Base-by-base conservation (phyloP, 1,284 basidiomycete species). In the Anthracocystis walkeri region DNA sequence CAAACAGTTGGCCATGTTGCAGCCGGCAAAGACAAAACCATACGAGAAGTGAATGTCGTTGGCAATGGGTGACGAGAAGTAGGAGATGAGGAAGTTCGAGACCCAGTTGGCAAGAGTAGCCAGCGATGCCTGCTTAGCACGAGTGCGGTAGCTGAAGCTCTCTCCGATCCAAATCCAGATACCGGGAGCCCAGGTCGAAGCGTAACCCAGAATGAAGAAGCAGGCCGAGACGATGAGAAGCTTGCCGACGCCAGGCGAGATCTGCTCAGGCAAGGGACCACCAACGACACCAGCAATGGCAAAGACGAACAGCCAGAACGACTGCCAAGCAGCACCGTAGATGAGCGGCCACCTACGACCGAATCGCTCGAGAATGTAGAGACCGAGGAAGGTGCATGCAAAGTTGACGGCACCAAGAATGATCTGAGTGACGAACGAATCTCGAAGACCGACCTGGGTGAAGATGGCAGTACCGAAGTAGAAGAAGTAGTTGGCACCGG, bases 161-260 rank as follows among this genome's bases (percentile, higher is more conserved):
- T 93, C 92, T 3, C 81, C 79, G 56, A 84, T 73, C 60, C 81
- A 75, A 44, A 82, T 65, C 83, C 83, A 85, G 21, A 82, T 78
- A 48, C 82, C 83, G 1, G 83, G 83, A 1, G 82, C 83, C 91
- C 91, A 93, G 21, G 92, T 92, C 85, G 88, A 90, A 2, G 92
- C 91, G 81, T 90, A 93, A 14, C 91, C 91, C 33, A 91, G 84
- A 80, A 93, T 93, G 86, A 93, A 93, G 80, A 93, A 80, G 80
- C 91, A 92, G 0, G 91, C 90, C n/a, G 89, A 88, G 72, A 92
- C 89, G 75, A 93, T 92, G 89, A 93, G 91, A 23, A 92, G 75
- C 77, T 88, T 89, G 33, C 90, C 91, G 7, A 77, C 67, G 25
- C 49, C 60, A 8, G 63, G 14, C 12, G 71, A 67, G 65, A 77